Evolutionary conservation across 1,139 yeast species (phyloP), one percentile per base, ranked within the genome.

Genomic region (Protomyces pachydermus): DNA sequence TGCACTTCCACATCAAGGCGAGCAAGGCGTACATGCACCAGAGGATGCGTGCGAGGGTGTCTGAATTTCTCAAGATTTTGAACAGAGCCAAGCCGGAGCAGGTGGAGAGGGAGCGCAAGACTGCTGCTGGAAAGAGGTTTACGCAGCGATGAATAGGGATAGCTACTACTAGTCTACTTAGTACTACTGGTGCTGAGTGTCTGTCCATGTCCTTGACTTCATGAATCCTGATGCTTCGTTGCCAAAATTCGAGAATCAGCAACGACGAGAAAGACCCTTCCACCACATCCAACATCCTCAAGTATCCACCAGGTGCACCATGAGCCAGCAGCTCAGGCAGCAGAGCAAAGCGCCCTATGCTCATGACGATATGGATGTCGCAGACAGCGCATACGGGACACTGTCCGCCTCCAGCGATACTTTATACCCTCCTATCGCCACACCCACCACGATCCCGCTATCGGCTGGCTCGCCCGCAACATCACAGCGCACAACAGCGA

Each of bases 1-100:
- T 93, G 87, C 98, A 93, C 76, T 93, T 91, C 78, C 99, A 93
- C 75, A 93, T 93, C 79, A 93, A 93, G 78, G 91, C 97, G 76
- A 91, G 97, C 68, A 93, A 93, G 81, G 98, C 98, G 50, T 95
- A 89, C 79, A 86, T 93, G 88, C 99, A 93, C 77, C 90, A 97
- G 65, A 85, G 99, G 81, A 93, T 93, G 98, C 85, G 99, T 77
- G 89, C 81, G 77, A 84, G 98, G 72, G 98, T 93, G 51, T 85
- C 87, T 71, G 95, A 95, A 72, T 93, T 91, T 79, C 83, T 91
- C 74, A 93, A 93, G 81, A 93, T 95, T 55, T 84, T 93, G 78
- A 93, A 95, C 80, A 84, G 99, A 74, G 98, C 98, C 53, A 91
- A 91, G 77, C 95, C 97, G 32, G 99, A 93, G 72, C 88, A 84